Evolutionary conservation across 2,329 filamentous ascomycete species (phyloP).

Genomic region (Amphichorda felina): DNA sequence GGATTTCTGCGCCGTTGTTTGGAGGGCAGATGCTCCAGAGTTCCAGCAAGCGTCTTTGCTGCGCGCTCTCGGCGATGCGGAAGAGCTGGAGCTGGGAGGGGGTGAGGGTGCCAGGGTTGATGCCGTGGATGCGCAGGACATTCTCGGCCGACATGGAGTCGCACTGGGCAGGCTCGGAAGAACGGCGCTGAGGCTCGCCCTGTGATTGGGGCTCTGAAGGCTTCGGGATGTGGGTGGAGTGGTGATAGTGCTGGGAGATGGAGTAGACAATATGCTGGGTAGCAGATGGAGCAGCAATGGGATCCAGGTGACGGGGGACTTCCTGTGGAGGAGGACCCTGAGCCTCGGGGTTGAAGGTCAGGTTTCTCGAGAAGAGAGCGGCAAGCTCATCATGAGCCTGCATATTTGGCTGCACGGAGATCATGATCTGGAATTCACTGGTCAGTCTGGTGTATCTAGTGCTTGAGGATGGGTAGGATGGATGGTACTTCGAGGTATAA

Average conservation of each 20-base stretch:
- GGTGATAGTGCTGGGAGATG: slow-evolving; percentile 74
- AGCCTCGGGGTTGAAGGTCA: slow-evolving; percentile 46
- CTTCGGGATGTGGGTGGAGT: slow-evolving; percentile 52
- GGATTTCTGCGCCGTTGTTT: slow-evolving; percentile 40
- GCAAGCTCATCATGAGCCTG: slow-evolving; percentile 72
- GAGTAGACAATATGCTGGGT: slow-evolving; percentile 51
- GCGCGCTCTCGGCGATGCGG: slow-evolving; percentile 57
- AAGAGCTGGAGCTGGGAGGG: slow-evolving; percentile 70
- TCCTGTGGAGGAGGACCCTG: no score
- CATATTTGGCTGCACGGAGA: slow-evolving; percentile 30
- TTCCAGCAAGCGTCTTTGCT: slow-evolving; percentile 65
- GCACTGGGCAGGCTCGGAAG: slow-evolving; percentile 37
- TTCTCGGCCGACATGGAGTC: slow-evolving; percentile 40
- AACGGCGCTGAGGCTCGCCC: slow-evolving; percentile 28
- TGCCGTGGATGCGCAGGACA: slow-evolving; percentile 52
- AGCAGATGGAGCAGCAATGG: slow-evolving; percentile 9
- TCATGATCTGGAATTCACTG: slow-evolving; percentile 17
- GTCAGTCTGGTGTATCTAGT: not conserved
- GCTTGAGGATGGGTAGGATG: not conserved
- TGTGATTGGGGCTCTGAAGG: slow-evolving; percentile 16
- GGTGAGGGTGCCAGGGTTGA: slow-evolving; percentile 59
- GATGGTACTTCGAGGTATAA: not conserved
- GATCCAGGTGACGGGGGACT: slow-evolving; percentile 11
- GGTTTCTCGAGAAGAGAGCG: slow-evolving; percentile 65
- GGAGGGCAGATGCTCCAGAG: slow-evolving; percentile 78